Conservation (phyloP, 2,329 filamentous ascomycete genomes). For the Aspergillus oerlinghausenensis region DNA sequence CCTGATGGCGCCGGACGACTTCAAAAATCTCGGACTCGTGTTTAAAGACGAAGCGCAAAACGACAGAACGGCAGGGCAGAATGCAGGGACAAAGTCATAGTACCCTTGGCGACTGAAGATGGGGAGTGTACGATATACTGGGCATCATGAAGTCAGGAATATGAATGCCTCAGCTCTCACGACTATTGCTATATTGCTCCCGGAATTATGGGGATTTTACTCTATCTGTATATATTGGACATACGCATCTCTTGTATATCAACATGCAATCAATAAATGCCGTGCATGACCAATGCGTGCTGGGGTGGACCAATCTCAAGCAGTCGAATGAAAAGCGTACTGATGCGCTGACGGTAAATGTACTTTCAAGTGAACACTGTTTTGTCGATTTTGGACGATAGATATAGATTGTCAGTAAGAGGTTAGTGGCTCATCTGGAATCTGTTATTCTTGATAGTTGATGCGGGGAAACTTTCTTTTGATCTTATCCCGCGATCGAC, state of each 20-base stretch:
- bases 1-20: slow-evolving; percentile 91
- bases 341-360: not conserved
- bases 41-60: slow-evolving; percentile 33
- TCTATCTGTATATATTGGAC: slow-evolving; percentile 2
- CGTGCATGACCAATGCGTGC: not conserved
- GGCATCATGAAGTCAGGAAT: slow-evolving; percentile 1
- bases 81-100: slow-evolving; percentile 9
- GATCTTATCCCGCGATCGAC: not conserved
- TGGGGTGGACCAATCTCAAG: not conserved
- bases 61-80: slow-evolving; percentile 3
- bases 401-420: not conserved
- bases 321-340: not conserved
- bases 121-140: not conserved
- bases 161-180: not conserved
- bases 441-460: not conserved
- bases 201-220: not conserved
- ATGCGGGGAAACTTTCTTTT: slow-evolving; percentile 17
- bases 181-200: not conserved
- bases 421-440: not conserved
- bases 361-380: not conserved
- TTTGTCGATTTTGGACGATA: not conserved
- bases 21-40: slow-evolving; percentile 84
- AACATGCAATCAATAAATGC: not conserved
- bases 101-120: not conserved
- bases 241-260: not conserved